Conservation (phyloP, 805 yeast genomes). For the Kurtzmaniella fragi region DNA sequence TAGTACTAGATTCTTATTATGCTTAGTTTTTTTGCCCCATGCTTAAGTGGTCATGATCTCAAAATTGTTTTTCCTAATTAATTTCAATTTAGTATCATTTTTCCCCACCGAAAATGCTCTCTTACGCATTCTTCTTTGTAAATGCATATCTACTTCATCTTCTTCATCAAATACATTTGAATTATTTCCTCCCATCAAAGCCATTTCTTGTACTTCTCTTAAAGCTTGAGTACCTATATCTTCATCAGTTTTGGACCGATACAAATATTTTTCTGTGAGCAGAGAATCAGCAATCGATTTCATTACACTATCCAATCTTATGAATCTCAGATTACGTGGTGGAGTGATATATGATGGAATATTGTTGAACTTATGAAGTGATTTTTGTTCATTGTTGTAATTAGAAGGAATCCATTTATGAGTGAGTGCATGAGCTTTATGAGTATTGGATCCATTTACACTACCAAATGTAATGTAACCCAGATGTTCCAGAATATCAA, state of each 20-base stretch:
- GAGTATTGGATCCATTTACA: background rate
- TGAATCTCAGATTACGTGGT: constrained; percentile 15
- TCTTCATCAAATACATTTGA: constrained; percentile 10
- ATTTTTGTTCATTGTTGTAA: constrained; percentile 21
- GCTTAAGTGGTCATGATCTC: constrained; percentile 15
- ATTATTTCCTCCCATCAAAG: constrained; percentile 1
- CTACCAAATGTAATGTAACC: constrained; percentile 17
- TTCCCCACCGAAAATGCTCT: constrained; percentile 36
- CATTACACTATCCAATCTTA: background rate
- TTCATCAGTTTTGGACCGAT: constrained; percentile 10
- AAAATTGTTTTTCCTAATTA: constrained; percentile 29
- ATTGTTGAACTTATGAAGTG: constrained; percentile 24
- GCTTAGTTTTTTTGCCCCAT: no score
- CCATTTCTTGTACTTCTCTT: constrained; percentile 7
- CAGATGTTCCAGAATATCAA: constrained; percentile 24
- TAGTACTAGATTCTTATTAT: no score
- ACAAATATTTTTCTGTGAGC: constrained; percentile 14
- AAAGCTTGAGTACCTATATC: constrained; percentile 9
- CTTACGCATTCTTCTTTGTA: constrained; percentile 21
- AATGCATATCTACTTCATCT: constrained; percentile 17
- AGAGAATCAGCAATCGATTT: constrained; percentile 6
- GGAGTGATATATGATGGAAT: constrained; percentile 34
- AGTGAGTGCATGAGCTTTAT: constrained; percentile 13
- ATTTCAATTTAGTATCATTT: constrained; percentile 28
- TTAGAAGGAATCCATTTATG: constrained; percentile 27